These are phyloP conservation scores for Claviceps citrina DNA, from an alignment of 2,329 filamentous ascomycete species.

Conservation along the genomic window DNA sequence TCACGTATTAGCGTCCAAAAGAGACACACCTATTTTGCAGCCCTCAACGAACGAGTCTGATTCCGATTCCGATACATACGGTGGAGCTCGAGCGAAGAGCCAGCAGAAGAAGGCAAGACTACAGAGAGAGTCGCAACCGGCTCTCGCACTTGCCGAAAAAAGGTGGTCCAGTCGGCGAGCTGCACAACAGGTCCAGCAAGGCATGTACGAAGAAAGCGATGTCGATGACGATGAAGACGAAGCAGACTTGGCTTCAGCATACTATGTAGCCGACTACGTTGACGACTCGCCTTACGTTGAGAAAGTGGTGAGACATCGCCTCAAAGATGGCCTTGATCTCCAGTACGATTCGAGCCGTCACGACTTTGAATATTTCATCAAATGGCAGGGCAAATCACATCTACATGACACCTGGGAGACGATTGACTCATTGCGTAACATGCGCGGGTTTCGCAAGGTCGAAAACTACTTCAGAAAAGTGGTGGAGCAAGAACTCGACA, in stretches of 20 bases:
- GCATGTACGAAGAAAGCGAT: slow-evolving; percentile 51
- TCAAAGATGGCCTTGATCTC: slow-evolving; percentile 51
- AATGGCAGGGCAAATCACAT: slow-evolving; percentile 93
- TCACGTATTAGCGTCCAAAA: slow-evolving; percentile 37
- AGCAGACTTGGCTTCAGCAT: slow-evolving; percentile 39
- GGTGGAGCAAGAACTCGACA: slow-evolving; percentile 63
- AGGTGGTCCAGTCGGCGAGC: slow-evolving; percentile 82
- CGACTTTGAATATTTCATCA: slow-evolving; percentile 84
- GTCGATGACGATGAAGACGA: slow-evolving; percentile 50
- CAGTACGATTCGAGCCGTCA: slow-evolving; percentile 44
- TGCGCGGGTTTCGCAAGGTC: slow-evolving; percentile 71
- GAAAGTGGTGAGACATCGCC: slow-evolving; percentile 72
- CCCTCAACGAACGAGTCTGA: slow-evolving; percentile 46
- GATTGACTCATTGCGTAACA: slow-evolving; percentile 55
- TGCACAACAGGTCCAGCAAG: slow-evolving; percentile 54
- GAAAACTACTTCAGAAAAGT: slow-evolving; percentile 90
- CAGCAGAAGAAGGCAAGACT: slow-evolving; percentile 64
- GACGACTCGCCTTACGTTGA: slow-evolving; percentile 79
- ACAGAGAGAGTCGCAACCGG: slow-evolving; percentile 51
- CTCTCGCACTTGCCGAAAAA: slow-evolving; percentile 59
- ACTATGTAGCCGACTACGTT: slow-evolving; percentile 55
- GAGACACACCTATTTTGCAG: slow-evolving; percentile 38
- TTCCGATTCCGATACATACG: slow-evolving; percentile 65
- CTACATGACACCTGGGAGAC: slow-evolving; percentile 93
- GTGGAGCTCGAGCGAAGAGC: slow-evolving; percentile 54